These are phyloP conservation scores for Cystofilobasidium macerans DNA, from an alignment of 768 basidiomycete genomes.

Conservation along the genomic window DNA sequence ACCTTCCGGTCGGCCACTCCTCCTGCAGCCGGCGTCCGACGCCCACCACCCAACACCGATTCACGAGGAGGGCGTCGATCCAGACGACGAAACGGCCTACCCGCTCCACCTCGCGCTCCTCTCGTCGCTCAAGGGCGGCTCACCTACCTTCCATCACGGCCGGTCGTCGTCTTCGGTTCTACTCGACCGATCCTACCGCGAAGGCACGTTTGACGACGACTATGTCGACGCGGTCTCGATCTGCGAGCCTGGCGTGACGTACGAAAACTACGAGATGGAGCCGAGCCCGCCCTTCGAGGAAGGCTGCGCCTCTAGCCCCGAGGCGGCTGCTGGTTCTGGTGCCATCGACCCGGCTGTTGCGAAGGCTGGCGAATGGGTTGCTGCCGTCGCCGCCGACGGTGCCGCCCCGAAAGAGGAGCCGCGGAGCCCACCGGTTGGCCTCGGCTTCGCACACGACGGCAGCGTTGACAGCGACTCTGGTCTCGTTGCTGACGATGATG, in stretches of 20 bases:
- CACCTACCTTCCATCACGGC: background rate
- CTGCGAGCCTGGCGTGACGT: background rate
- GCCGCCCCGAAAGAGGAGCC: too few relatives aligned
- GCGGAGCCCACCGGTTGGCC: background rate
- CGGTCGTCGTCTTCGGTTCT: background rate
- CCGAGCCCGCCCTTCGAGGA: conserved; percentile 3
- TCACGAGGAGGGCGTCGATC: background rate
- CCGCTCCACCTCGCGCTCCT: background rate
- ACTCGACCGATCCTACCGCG: background rate
- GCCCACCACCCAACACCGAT: background rate
- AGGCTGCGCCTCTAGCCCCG: background rate
- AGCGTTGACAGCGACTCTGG: background rate
- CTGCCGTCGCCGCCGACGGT: background rate
- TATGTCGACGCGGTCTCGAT: background rate
- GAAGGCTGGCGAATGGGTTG: conserved; percentile 1
- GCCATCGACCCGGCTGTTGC: background rate
- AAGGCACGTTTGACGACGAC: conserved; percentile 3
- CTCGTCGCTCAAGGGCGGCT: background rate
- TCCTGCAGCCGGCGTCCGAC: background rate
- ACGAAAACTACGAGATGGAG: background rate
- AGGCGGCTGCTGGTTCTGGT: background rate
- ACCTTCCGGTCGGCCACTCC: background rate
- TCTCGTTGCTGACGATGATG: background rate
- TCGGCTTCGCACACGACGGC: background rate
- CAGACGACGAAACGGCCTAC: background rate